These are phyloP conservation scores for Scheffersomyces spartinae DNA, from an alignment of 805 yeast species.

Conservation along the genomic window DNA sequence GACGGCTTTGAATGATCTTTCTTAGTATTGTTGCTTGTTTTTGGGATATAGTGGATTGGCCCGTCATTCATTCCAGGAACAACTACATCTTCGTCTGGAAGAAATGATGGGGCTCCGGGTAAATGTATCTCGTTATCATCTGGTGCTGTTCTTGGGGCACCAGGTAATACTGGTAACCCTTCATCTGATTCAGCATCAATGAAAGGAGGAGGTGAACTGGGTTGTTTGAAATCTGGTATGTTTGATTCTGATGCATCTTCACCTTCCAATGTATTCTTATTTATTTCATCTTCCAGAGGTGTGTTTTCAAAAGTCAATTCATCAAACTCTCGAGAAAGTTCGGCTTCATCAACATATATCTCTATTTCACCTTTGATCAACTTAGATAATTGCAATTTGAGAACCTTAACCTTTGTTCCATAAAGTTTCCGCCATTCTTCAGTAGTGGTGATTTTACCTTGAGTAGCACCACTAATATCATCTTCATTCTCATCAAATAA, in stretches of 20 bases:
- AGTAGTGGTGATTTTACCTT: conserved; percentile 16
- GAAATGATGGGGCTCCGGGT: conserved; percentile 10
- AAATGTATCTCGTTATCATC: conserved; percentile 5
- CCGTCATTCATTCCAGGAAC: too few species aligned
- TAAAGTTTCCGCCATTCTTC: conserved; percentile 15
- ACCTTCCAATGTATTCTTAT: conserved; percentile 1
- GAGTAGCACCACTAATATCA: conserved; percentile 22
- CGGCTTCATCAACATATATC: conserved; percentile 15
- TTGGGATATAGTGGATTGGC: too few species aligned
- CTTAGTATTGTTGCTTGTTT: too few species aligned
- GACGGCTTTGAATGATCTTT: too few species aligned
- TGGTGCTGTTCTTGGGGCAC: too few species aligned
- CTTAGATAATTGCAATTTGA: conserved; percentile 27
- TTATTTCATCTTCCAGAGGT: conserved; percentile 1
- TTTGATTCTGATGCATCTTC: too few species aligned
- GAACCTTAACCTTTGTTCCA: conserved; percentile 20
- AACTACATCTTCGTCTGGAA: too few species aligned
- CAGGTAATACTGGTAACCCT: neutral
- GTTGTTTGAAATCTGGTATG: too few species aligned
- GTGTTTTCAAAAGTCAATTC: too few species aligned
- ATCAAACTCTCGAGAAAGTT: conserved; percentile 13
- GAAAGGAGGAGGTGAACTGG: too few species aligned
- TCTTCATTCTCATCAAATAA: conserved; percentile 13
- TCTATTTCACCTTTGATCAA: conserved; percentile 26
- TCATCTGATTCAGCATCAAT: neutral